Conservation (phyloP, 345 rosid species). For the Citrus reticulata region DNA sequence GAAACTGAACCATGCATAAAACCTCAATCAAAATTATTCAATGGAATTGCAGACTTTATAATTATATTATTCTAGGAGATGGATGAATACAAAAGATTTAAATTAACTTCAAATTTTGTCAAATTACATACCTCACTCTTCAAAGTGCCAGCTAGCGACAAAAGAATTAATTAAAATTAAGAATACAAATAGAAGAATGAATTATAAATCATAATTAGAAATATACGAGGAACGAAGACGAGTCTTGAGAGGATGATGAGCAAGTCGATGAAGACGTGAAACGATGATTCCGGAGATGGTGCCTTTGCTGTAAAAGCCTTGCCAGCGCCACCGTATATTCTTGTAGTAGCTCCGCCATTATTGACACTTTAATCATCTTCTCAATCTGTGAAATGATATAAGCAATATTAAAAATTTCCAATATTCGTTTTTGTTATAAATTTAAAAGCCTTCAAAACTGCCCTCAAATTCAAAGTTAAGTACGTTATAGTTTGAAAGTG, state of each 20-base stretch:
- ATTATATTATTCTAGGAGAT: too few species aligned
- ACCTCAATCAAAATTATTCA: too few species aligned
- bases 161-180: neutral
- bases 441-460: too few species aligned
- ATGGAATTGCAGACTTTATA: too few species aligned
- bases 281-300: constrained; percentile 8
- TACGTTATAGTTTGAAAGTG: neutral
- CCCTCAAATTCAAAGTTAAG: neutral
- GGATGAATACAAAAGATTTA: too few species aligned
- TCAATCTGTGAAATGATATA: neutral
- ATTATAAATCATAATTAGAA: constrained; percentile 14
- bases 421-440: too few species aligned
- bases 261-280: constrained; percentile 1
- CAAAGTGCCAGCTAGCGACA: neutral
- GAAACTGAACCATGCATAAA: too few species aligned
- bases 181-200: neutral
- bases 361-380: constrained; percentile 48
- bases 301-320: constrained; percentile 26
- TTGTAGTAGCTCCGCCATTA: constrained; percentile 46
- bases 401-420: too few species aligned
- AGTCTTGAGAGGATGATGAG: neutral
- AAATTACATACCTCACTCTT: neutral
- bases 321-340: constrained; percentile 53
- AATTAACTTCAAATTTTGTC: neutral
- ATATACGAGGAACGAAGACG: constrained; percentile 34